Percentiles rank a stretch among this genome's conserved stretches.
These are phyloP conservation scores for Plasmodium chabaudi DNA, from an alignment of 169 alveolate genomes.

Conservation along the genomic window DNA sequence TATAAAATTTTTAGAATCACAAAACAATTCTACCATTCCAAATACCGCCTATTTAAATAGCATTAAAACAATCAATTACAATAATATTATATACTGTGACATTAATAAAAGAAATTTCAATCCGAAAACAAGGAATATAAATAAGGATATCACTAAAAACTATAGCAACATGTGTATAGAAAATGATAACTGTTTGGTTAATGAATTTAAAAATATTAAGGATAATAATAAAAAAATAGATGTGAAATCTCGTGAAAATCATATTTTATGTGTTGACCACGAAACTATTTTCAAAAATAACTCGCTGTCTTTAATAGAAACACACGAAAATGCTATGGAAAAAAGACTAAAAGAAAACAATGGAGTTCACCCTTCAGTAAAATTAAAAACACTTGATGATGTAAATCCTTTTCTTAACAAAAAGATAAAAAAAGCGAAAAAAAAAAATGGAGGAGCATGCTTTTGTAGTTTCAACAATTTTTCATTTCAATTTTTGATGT, in stretches of 20 bases:
- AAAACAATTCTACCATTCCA: conserved; percentile 1
- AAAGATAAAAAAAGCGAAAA: conserved; percentile 41
- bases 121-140: conserved; percentile 9
- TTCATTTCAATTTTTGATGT: conserved; percentile 64
- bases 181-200: conserved; percentile 9
- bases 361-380: conserved; percentile 10
- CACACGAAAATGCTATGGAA: conserved; percentile 3
- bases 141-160: conserved; percentile 13
- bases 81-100: conserved; percentile 21
- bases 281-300: conserved; percentile 43
- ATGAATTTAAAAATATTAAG: conserved; percentile 13
- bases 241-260: conserved; percentile 7
- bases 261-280: conserved; percentile 5
- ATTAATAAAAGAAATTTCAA: conserved; percentile 16
- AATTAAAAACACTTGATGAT: conserved; percentile 15
- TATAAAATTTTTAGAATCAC: background rate
- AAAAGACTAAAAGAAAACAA: conserved; percentile 6
- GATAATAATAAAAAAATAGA: conserved; percentile 12
- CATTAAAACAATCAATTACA: conserved; percentile 13
- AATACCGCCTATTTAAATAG: conserved; percentile 39
- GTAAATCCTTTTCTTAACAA: conserved; percentile 28
- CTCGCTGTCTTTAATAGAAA: conserved; percentile 39
- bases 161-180: conserved; percentile 2
- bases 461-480: conserved; percentile 58
- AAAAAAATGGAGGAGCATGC: conserved; percentile 59